phyloP scores from a whole-genome alignment of 306 rosid species.

The Vicia villosa region DNA sequence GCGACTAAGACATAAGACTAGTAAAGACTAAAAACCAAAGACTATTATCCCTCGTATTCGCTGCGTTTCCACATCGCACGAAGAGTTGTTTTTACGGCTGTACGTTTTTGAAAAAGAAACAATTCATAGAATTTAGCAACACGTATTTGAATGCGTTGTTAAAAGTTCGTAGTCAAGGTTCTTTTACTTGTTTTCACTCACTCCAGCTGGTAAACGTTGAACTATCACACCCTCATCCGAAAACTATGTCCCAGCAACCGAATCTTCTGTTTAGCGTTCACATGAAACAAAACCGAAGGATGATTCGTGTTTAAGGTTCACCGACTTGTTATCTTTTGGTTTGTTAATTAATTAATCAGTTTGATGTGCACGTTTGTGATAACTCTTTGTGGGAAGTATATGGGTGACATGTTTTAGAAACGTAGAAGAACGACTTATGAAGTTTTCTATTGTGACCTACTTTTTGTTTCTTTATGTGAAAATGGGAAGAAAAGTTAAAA shows the following conservation, averaged over 20 bases:
- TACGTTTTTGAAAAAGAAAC: not conserved
- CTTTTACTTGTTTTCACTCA: slow-evolving; percentile 6
- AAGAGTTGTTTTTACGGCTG: slow-evolving; percentile 39
- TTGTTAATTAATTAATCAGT: not conserved
- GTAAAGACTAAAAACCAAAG: slow-evolving; percentile 13
- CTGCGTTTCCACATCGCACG: slow-evolving; percentile 22
- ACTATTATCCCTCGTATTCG: slow-evolving; percentile 19
- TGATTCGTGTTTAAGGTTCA: not conserved
- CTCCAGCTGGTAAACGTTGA: slow-evolving; percentile 29
- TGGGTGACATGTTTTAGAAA: too few relatives aligned
- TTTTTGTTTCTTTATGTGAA: too few relatives aligned
- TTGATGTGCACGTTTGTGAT: not conserved
- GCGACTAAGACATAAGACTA: slow-evolving; percentile 32
- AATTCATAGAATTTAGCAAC: slow-evolving; percentile 14
- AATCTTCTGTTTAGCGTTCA: slow-evolving; percentile 12
- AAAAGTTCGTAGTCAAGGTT: slow-evolving; percentile 13
- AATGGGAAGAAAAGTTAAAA: not conserved
- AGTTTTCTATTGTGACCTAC: too few relatives aligned
- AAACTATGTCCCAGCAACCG: slow-evolving; percentile 47
- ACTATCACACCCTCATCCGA: slow-evolving; percentile 40
- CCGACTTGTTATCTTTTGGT: not conserved
- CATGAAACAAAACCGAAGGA: not conserved
- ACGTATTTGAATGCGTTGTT: slow-evolving; percentile 24
- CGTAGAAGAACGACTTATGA: not conserved
- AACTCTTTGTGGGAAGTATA: too few relatives aligned